phyloP scores from a whole-genome alignment of 768 basidiomycete species.

The Boletus insuetus region DNA sequence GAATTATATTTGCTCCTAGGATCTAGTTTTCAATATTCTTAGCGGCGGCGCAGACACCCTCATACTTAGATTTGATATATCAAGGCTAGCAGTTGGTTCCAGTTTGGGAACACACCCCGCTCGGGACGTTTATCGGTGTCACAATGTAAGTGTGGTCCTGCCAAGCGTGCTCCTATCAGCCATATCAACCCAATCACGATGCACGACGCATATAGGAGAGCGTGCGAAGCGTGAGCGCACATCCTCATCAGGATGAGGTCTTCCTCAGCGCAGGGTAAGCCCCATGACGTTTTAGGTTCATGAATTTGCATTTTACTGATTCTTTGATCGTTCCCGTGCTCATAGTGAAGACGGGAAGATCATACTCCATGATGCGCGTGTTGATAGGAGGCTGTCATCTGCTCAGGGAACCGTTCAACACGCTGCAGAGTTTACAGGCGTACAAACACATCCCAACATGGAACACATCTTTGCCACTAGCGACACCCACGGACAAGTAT shows the following conservation, averaged over 20 bases:
- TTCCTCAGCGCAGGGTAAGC: constrained; percentile 67
- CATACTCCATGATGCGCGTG: constrained; percentile 58
- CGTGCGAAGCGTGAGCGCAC: constrained; percentile 62
- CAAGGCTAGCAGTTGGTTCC: constrained; percentile 30
- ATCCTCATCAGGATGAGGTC: constrained; percentile 64
- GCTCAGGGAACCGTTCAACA: constrained; percentile 55
- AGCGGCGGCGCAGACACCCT: constrained; percentile 57
- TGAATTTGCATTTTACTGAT: constrained; percentile 12
- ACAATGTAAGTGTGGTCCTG: constrained; percentile 27
- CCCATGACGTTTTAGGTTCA: constrained; percentile 11
- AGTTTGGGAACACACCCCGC: constrained; percentile 12
- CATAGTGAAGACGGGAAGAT: constrained; percentile 70
- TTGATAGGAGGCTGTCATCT: constrained; percentile 29
- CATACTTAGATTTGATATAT: constrained; percentile 54
- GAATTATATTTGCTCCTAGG: constrained; percentile 14
- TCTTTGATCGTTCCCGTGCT: constrained; percentile 17
- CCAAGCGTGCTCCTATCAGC: constrained; percentile 18
- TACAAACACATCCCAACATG: constrained; percentile 65
- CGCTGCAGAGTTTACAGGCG: constrained; percentile 55
- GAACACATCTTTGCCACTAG: constrained; percentile 69
- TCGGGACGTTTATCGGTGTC: constrained; percentile 29
- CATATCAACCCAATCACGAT: constrained; percentile 14
- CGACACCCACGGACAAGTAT: constrained; percentile 56
- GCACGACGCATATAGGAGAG: constrained; percentile 46
- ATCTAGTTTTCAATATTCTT: constrained; percentile 4